Conservation (phyloP, 352 stramenopile species). For the Globisporangium nodosum region DNA sequence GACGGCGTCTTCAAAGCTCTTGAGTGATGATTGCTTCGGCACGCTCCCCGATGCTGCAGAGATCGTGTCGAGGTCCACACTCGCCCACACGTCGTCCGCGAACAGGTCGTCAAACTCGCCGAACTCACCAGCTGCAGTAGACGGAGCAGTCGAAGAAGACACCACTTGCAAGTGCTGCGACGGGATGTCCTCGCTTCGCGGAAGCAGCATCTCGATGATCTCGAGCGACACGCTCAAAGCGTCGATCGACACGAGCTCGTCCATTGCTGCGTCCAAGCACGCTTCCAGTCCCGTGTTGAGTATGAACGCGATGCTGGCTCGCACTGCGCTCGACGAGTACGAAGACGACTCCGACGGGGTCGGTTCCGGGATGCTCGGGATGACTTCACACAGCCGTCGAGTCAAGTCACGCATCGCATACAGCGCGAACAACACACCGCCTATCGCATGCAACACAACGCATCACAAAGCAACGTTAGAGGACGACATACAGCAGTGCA, state of each 20-base stretch:
- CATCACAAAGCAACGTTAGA: background rate
- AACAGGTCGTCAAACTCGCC: conserved; percentile 52
- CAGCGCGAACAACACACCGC: conserved; percentile 27
- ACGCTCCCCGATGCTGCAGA: background rate
- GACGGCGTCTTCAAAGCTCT: conserved; percentile 20
- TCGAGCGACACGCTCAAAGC: conserved; percentile 46
- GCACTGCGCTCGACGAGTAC: conserved; percentile 22
- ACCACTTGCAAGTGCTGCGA: conserved; percentile 18
- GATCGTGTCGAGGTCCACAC: conserved; percentile 34
- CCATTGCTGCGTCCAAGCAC: conserved; percentile 36
- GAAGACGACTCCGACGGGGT: conserved; percentile 6
- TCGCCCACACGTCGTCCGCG: conserved; percentile 31
- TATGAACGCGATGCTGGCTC: conserved; percentile 32
- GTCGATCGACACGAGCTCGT: conserved; percentile 21
- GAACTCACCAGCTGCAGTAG: conserved; percentile 14
- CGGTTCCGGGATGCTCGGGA: conserved; percentile 10
- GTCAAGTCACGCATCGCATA: conserved; percentile 44
- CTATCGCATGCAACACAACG: conserved; percentile 12
- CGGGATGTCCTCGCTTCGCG: conserved; percentile 23
- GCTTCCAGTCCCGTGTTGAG: conserved; percentile 35
- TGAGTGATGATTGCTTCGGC: conserved; percentile 6
- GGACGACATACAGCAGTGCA: background rate
- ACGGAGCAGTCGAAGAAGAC: background rate
- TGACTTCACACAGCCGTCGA: conserved; percentile 18
- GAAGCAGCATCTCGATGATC: conserved; percentile 44